Evolutionary conservation across 495 filamentous ascomycete species (phyloP).

Genomic region (Xylaria acuta): DNA sequence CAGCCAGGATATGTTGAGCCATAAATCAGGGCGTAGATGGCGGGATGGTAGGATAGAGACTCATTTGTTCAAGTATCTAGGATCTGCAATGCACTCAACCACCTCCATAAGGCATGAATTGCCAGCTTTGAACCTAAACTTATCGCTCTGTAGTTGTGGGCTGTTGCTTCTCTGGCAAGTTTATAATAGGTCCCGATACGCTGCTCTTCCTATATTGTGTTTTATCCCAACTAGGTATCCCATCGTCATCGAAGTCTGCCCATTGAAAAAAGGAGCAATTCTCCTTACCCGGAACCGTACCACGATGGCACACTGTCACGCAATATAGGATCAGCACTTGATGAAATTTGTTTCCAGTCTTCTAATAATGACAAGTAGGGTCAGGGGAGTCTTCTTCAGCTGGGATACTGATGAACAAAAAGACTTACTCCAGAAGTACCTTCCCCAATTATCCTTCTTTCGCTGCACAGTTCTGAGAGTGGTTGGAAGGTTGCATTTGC

Average conservation of each 20-base stretch:
- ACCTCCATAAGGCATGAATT: background rate
- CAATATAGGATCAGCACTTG: background rate
- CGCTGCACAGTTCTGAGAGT: conserved; percentile 81
- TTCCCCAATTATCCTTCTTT: conserved; percentile 73
- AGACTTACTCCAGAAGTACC: conserved; percentile 79
- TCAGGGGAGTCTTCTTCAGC: background rate
- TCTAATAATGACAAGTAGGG: background rate
- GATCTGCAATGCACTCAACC: background rate
- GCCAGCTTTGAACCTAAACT: background rate
- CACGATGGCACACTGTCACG: conserved; percentile 70
- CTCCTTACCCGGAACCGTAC: conserved; percentile 75
- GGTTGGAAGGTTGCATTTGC: conserved; percentile 70
- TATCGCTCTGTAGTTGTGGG: background rate
- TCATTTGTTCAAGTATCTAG: background rate
- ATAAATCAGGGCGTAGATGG: conserved; percentile 28
- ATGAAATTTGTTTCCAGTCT: background rate
- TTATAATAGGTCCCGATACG: background rate
- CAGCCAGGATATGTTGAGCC: conserved; percentile 47
- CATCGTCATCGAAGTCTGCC: conserved; percentile 89
- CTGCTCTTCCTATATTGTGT: conserved; percentile 32
- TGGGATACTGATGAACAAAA: background rate
- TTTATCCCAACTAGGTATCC: conserved; percentile 71
- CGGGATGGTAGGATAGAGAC: background rate
- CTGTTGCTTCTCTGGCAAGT: background rate
- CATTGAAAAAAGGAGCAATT: conserved; percentile 85